Base-by-base conservation (phyloP, 768 basidiomycete genomes). In the Pleurotus salmoneostramineus region DNA sequence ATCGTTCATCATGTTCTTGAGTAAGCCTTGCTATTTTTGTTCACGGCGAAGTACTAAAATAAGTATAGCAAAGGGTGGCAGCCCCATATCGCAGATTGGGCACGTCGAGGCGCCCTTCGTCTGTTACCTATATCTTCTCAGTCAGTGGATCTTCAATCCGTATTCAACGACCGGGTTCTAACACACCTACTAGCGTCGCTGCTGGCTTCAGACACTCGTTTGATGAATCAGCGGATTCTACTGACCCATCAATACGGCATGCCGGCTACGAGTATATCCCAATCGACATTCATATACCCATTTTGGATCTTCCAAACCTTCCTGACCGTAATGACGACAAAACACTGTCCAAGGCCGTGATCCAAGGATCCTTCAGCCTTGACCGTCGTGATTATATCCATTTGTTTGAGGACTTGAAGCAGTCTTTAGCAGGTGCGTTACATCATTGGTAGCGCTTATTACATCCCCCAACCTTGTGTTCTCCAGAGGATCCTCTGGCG, bases 81-180 rank as follows among this genome's bases (percentile, higher is more conserved):
- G 48, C 60, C 36, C 5, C 47, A 61, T 15, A 74, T 75, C 14
- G 59, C 69, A 14, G 68, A 71, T 48, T 78, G 76, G 75, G 62
- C 74, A 33, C 68, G 68, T 37, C 64, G 74, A 21, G 64, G 67
- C 36, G 74, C 76, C 11, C 69, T 77, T 21, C 71, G 76, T 3
- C 58, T 76, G 15, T 57, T 75, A 6, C 64, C 76, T 10, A 74
- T 77, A 33, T 72, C 72, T 3, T 70, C 72, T 57, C 75, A 77
- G 76, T 76, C 1, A 56, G 61, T 73, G n/a, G 14, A n/a, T 14
- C 44, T 17, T 7, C 44, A 12, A 32, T 15, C 51, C 50, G 56
- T 58, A 40, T 32, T 34, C 15, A 2, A 31, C 17, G 34, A 15
- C 47, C 35, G 56, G 27, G 40, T 32, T 42, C 31, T 32, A 3